Evolutionary conservation across 352 stramenopile genomes (phyloP).

Genomic region (Ophiocytium majus): DNA sequence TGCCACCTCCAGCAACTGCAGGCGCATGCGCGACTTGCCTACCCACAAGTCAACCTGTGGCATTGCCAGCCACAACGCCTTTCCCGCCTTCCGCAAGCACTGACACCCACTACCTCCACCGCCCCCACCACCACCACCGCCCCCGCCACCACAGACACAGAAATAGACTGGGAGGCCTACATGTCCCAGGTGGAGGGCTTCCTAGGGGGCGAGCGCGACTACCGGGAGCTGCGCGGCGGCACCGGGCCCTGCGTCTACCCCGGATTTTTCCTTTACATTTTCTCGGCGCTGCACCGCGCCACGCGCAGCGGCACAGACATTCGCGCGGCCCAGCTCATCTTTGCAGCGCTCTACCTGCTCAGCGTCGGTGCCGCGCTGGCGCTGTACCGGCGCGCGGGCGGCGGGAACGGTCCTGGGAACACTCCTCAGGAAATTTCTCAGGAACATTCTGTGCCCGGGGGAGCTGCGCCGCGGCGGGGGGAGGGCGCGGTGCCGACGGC

Average conservation of each 20-base stretch:
- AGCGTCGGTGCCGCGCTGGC: conserved; percentile 78
- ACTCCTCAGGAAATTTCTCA: no score
- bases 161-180: conserved; percentile 99
- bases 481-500: conserved; percentile 21
- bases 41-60: neutral
- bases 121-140: neutral
- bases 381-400: conserved; percentile 65
- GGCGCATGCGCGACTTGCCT: neutral
- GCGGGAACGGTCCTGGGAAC: no score
- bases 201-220: conserved; percentile 88
- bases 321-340: conserved; percentile 82
- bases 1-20: neutral
- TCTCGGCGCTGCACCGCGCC: conserved; percentile 79
- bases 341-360: conserved; percentile 88
- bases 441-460: no score
- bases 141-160: conserved; percentile 71
- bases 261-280: conserved; percentile 95
- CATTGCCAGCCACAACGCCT: neutral
- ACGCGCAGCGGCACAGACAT: conserved; percentile 70
- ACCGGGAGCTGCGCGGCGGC: conserved; percentile 87
- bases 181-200: conserved; percentile 94
- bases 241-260: conserved; percentile 97
- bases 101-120: no score
- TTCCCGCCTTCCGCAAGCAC: neutral
- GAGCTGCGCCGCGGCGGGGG: no score